Evolutionary conservation across 2,329 filamentous ascomycete species (phyloP).

Genomic region (Pyricularia pennisetigena): DNA sequence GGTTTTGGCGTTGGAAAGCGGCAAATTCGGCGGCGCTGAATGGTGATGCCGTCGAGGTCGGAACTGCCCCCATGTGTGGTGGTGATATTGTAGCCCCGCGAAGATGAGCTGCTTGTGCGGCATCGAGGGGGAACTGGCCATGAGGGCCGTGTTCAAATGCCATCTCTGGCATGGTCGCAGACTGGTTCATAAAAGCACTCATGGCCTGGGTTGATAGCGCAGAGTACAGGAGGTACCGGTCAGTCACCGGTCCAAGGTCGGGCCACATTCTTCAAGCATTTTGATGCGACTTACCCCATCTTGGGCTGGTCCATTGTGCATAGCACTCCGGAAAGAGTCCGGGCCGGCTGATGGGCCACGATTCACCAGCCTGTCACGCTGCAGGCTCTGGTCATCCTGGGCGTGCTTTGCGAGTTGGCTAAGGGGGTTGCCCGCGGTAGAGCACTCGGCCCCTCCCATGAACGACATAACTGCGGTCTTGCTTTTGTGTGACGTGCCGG

Average conservation of each 20-base stretch:
- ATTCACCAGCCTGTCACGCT: slow-evolving; percentile 79
- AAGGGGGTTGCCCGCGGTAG: slow-evolving; percentile 88
- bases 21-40: slow-evolving; percentile 84
- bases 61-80: slow-evolving; percentile 10
- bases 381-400: slow-evolving; percentile 89
- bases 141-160: slow-evolving; percentile 35
- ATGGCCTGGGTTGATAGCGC: slow-evolving; percentile 56
- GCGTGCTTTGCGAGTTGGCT: slow-evolving; percentile 97
- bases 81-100: slow-evolving; percentile 44
- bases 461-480: slow-evolving; percentile 64
- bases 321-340: slow-evolving; percentile 67
- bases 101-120: slow-evolving; percentile 37
- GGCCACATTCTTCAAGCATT: background rate
- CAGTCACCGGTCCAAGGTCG: background rate
- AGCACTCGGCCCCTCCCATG: slow-evolving; percentile 91
- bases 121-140: slow-evolving; percentile 33
- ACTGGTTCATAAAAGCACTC: slow-evolving; percentile 84
- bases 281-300: slow-evolving; percentile 48
- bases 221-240: background rate
- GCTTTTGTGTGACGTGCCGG: background rate
- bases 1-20: slow-evolving; percentile 68
- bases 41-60: slow-evolving; percentile 32
- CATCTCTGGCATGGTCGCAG: slow-evolving; percentile 46
- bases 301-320: slow-evolving; percentile 53
- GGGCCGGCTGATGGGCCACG: slow-evolving; percentile 55